These are phyloP conservation scores for Phlebiopsis gigantea DNA, from an alignment of 768 basidiomycete species.

Conservation along the genomic window DNA sequence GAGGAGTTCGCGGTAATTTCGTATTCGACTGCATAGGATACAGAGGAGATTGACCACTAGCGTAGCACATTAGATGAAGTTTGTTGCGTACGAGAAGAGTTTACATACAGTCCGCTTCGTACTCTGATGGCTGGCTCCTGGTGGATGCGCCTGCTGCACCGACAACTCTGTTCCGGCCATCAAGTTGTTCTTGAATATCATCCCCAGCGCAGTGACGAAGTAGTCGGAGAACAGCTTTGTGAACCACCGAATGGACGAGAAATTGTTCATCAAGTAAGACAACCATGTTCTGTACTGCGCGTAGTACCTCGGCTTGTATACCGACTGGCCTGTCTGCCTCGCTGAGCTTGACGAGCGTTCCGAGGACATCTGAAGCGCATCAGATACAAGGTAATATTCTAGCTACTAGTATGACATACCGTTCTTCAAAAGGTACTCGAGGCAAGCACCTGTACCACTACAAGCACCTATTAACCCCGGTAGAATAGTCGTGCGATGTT, in stretches of 20 bases:
- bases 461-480: neutral
- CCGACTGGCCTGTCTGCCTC: slow-evolving; percentile 82
- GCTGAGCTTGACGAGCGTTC: slow-evolving; percentile 79
- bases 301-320: slow-evolving; percentile 86
- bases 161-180: slow-evolving; percentile 69
- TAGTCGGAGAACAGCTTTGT: slow-evolving; percentile 80
- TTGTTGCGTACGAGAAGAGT: neutral
- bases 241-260: slow-evolving; percentile 85
- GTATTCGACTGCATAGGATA: slow-evolving; percentile 87
- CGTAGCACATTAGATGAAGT: neutral
- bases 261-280: slow-evolving; percentile 91
- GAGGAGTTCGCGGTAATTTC: slow-evolving; percentile 81
- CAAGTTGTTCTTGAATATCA: slow-evolving; percentile 82
- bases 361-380: slow-evolving; percentile 68
- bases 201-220: slow-evolving; percentile 89
- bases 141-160: slow-evolving; percentile 76
- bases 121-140: slow-evolving; percentile 75
- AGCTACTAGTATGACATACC: slow-evolving; percentile 36
- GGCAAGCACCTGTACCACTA: slow-evolving; percentile 82
- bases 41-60: slow-evolving; percentile 89
- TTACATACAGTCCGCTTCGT: slow-evolving; percentile 78
- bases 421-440: slow-evolving; percentile 90
- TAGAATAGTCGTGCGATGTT: neutral
- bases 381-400: neutral
- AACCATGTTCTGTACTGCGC: slow-evolving; percentile 86